Conservation (phyloP, 2,329 filamentous ascomycete species). For the Onygenales sp. region DNA sequence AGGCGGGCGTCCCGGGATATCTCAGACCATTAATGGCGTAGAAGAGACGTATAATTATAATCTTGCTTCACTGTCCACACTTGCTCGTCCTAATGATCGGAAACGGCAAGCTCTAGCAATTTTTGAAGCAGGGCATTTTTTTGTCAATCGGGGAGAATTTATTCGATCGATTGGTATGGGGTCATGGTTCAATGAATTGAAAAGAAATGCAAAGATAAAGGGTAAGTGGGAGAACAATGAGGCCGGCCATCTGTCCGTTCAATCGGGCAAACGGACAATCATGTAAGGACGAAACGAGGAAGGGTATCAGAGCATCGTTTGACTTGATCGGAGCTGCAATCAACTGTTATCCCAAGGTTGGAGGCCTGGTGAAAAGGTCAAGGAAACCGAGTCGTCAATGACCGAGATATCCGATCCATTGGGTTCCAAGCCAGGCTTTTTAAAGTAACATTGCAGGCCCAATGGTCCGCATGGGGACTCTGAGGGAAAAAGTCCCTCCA, state of each 20-base stretch:
- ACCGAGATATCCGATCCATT: neutral
- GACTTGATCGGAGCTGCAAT: too few species aligned
- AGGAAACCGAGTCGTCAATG: neutral
- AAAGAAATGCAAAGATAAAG: too few species aligned
- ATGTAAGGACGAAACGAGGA: too few species aligned
- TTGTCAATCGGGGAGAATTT: neutral
- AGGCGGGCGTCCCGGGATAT: conserved; percentile 29
- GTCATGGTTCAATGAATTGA: too few species aligned
- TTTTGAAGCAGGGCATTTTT: conserved; percentile 31
- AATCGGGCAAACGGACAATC: too few species aligned
- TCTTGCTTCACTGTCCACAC: conserved; percentile 53
- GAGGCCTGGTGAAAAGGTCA: neutral
- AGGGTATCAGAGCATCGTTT: too few species aligned
- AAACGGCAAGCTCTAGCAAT: conserved; percentile 49
- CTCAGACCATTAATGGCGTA: conserved; percentile 13
- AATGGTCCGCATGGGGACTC: neutral
- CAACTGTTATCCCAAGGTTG: too few species aligned
- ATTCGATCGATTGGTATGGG: too few species aligned
- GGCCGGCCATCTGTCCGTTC: too few species aligned
- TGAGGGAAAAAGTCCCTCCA: neutral
- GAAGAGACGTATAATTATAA: conserved; percentile 25
- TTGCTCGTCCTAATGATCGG: conserved; percentile 41
- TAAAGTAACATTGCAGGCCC: neutral
- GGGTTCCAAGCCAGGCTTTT: neutral
- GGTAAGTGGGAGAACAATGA: too few species aligned